Evolutionary conservation across 331 rosid genomes (phyloP), one percentile per base, ranked within the genome.

Genomic region (Cydonia oblonga): DNA sequence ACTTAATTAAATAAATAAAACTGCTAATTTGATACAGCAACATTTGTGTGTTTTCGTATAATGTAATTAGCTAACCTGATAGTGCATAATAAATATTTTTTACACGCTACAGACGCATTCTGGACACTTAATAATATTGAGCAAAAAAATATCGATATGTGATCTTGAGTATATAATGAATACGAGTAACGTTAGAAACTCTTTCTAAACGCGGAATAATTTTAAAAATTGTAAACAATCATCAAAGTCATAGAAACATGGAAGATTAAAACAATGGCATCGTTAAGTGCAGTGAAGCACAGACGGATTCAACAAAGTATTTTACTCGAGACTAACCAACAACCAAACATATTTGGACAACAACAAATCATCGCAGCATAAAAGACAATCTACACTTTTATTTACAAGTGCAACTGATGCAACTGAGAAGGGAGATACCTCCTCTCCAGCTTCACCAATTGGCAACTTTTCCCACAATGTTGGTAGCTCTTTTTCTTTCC

Each of bases 241-340:
- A 2, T 42, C 4, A 42, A 40, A 40, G 49, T 12, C 49, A 13
- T 13, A 13, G 18, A 42, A 42, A 42, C 46, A 40, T 40, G 14
- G 46, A 40, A 40, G 46, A 40, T 40, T 10, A 40, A 38, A 38
- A 38, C 15, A 38, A 38, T 38, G 3, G 44, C 44, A 3, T 11
- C 1, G 10, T 38, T 38, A 38, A 38, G 5, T 60, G 8, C 38
- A 15, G 22, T 15, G 3, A 20, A 35, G 35, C 60, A 35, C 9
- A 46, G 69, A 74, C 79, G 79, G 82, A 79, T 58, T n/a, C 2
- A 71, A 63, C 84, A 5, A 64, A 64, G 81, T 68, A 49, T 6
- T n/a, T n/a, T n/a, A n/a, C n/a, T n/a, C n/a, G n/a, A n/a, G n/a
- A n/a, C n/a, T n/a, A 74, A 74, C 24, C 35, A 24, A 9, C 40